Percentiles rank a stretch among this genome's conserved stretches.
These are phyloP conservation scores for Sanghuangporus sanghuang DNA, from an alignment of 1,284 basidiomycete species.

Conservation along the genomic window DNA sequence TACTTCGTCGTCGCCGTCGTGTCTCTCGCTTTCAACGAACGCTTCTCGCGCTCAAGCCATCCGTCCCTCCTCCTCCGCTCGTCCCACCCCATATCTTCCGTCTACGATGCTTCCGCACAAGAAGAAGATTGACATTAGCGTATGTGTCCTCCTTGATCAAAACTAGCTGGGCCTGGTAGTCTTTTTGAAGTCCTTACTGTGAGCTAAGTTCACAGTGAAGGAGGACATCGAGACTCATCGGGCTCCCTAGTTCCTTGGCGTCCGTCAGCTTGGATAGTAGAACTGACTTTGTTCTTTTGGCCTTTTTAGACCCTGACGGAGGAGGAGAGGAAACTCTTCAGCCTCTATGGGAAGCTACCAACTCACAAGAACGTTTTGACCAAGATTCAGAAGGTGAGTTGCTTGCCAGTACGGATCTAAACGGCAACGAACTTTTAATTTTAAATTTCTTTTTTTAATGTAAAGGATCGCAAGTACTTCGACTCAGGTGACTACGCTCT, in stretches of 20 bases:
- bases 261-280: neutral
- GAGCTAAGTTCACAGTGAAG: neutral
- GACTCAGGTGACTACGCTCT: slow-evolving; percentile 97
- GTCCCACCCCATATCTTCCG: slow-evolving; percentile 22
- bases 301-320: slow-evolving; percentile 69
- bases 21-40: slow-evolving; percentile 8
- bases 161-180: neutral
- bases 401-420: slow-evolving; percentile 5
- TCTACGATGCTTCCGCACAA: slow-evolving; percentile 72
- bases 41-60: slow-evolving; percentile 17
- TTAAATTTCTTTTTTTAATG: slow-evolving; percentile 10
- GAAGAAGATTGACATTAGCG: slow-evolving; percentile 91
- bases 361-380: slow-evolving; percentile 88
- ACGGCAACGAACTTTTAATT: slow-evolving; percentile 3
- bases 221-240: neutral
- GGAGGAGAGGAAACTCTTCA: slow-evolving; percentile 93
- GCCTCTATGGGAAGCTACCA: slow-evolving; percentile 92
- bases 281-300: slow-evolving; percentile 24
- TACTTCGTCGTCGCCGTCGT: neutral
- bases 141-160: slow-evolving; percentile 36
- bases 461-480: slow-evolving; percentile 94
- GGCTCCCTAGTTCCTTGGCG: neutral
- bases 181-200: neutral
- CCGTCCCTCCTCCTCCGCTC: slow-evolving; percentile 26
- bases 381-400: slow-evolving; percentile 88